Percentiles rank a stretch among this genome's conserved stretches.
phyloP scores from a whole-genome alignment of 2,329 filamentous ascomycete genomes.

The Epicoccum nigrum region DNA sequence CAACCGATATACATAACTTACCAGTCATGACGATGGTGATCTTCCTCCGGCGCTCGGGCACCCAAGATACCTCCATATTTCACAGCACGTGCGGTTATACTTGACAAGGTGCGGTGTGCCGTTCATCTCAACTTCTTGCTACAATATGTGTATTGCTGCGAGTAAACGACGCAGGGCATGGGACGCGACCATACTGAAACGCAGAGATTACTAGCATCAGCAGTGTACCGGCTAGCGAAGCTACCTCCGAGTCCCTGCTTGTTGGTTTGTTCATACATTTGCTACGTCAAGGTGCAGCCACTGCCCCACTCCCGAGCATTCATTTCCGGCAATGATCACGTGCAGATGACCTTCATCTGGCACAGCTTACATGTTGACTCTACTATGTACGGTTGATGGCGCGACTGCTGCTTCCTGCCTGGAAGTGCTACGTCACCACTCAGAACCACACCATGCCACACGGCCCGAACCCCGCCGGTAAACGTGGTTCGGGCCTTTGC shows the following conservation, averaged over 20 bases:
- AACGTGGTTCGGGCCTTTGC: background rate
- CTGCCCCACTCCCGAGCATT: constrained; percentile 4
- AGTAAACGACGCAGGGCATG: constrained; percentile 16
- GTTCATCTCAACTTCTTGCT: constrained; percentile 1
- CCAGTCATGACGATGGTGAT: constrained; percentile 27
- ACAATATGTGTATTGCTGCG: constrained; percentile 7
- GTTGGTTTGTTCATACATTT: constrained; percentile 16
- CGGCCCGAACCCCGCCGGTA: background rate
- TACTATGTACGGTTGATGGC: background rate
- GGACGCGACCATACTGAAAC: constrained; percentile 30
- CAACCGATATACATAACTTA: constrained; percentile 29
- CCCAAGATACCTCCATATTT: constrained; percentile 25
- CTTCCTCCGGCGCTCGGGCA: constrained; percentile 13
- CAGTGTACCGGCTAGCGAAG: constrained; percentile 21
- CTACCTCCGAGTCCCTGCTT: constrained; percentile 10
- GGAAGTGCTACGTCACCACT: constrained; percentile 3
- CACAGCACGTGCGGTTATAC: constrained; percentile 34
- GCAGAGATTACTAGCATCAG: constrained; percentile 20
- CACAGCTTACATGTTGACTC: too few species aligned
- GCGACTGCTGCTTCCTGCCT: background rate
- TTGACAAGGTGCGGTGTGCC: constrained; percentile 13
- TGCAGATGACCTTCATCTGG: constrained; percentile 20
- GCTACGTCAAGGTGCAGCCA: constrained; percentile 39
- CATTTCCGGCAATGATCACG: constrained; percentile 25
- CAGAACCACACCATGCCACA: background rate